These are phyloP conservation scores for Wickerhamomyces kurtzmanii DNA, from an alignment of 805 yeast genomes.

Conservation along the genomic window DNA sequence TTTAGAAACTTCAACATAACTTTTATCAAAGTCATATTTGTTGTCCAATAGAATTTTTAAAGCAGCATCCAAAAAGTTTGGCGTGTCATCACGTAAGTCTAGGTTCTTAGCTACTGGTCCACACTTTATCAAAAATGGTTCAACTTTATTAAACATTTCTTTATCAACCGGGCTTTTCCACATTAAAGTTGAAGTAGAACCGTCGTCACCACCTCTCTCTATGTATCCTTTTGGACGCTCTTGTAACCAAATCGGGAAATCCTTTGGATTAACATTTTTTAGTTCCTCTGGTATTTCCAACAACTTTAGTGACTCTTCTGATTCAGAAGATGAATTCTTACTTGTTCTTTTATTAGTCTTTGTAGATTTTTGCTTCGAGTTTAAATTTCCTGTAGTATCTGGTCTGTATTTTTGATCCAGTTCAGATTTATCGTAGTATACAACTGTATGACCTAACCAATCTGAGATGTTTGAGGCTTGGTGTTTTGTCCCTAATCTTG, in stretches of 20 bases:
- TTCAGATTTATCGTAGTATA: slow-evolving; percentile 43
- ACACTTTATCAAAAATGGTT: slow-evolving; percentile 45
- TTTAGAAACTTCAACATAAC: slow-evolving; percentile 33
- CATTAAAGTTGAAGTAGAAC: slow-evolving; percentile 49
- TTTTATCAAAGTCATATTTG: slow-evolving; percentile 38
- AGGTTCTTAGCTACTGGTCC: slow-evolving; percentile 46
- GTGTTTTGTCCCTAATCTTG: slow-evolving; percentile 64
- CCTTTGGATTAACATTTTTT: slow-evolving; percentile 27
- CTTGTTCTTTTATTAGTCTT: slow-evolving; percentile 14
- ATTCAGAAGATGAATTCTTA: slow-evolving; percentile 4
- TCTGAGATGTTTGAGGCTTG: slow-evolving; percentile 61
- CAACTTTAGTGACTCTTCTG: slow-evolving; percentile 11
- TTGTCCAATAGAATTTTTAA: slow-evolving; percentile 42
- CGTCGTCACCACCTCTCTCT: slow-evolving; percentile 73
- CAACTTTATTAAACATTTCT: slow-evolving; percentile 24
- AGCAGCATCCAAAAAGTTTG: slow-evolving; percentile 76
- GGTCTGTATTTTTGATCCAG: slow-evolving; percentile 10
- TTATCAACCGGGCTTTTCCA: slow-evolving; percentile 46
- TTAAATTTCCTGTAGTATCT: slow-evolving; percentile 9
- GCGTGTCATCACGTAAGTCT: slow-evolving; percentile 49
- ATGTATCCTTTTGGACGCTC: slow-evolving; percentile 72
- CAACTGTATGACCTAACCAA: slow-evolving; percentile 55
- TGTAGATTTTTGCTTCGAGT: slow-evolving; percentile 15
- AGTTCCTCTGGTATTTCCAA: slow-evolving; percentile 39
- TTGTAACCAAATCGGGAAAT: slow-evolving; percentile 68